Percentiles rank a stretch among this genome's conserved stretches.
Conservation (phyloP, 2,329 filamentous ascomycete genomes). For the Phyllachora maydis region DNA sequence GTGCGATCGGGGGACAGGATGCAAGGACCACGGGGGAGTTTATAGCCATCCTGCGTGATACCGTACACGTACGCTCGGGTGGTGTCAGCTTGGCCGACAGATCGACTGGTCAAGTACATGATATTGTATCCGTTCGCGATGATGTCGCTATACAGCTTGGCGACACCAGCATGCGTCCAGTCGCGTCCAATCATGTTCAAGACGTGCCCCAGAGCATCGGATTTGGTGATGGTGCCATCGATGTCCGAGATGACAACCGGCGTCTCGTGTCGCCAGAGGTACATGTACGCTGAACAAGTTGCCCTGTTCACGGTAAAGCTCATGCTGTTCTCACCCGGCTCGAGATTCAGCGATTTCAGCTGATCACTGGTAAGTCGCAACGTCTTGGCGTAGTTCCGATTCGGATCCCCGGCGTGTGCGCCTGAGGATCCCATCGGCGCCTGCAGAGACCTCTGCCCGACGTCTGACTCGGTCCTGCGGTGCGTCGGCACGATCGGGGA, state of each 20-base stretch:
- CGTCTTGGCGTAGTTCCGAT: constrained; percentile 89
- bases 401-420: constrained; percentile 46
- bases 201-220: constrained; percentile 82
- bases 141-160: constrained; percentile 94
- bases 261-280: constrained; percentile 75
- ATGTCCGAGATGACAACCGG: constrained; percentile 98
- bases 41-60: constrained; percentile 72
- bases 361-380: constrained; percentile 88
- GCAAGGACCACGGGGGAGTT: constrained; percentile 72
- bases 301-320: constrained; percentile 92
- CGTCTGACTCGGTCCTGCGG: constrained; percentile 46
- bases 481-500: constrained; percentile 26
- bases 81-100: constrained; percentile 79
- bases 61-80: constrained; percentile 81
- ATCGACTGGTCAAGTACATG: constrained; percentile 88
- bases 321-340: constrained; percentile 77
- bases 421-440: constrained; percentile 54
- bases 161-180: constrained; percentile 93
- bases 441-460: constrained; percentile 28
- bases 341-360: constrained; percentile 65
- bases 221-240: constrained; percentile 97
- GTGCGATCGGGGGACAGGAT: constrained; percentile 91
- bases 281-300: constrained; percentile 83
- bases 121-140: constrained; percentile 94
- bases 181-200: constrained; percentile 92